Evolutionary conservation across 1,284 basidiomycete genomes (phyloP).

Genomic region (Marasmius sp.): DNA sequence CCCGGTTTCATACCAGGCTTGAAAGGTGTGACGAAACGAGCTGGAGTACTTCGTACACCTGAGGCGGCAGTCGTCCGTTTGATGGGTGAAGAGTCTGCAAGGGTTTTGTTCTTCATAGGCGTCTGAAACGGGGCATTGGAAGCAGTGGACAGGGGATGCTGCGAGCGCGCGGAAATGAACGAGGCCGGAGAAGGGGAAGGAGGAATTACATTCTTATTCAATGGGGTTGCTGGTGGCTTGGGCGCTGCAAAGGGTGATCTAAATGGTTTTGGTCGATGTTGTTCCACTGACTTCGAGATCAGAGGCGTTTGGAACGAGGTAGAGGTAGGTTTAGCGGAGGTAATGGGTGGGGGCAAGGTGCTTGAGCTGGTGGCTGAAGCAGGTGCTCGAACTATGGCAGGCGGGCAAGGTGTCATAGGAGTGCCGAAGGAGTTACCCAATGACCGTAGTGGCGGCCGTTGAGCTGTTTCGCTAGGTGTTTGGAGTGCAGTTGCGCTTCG

Average conservation of each 20-base stretch:
- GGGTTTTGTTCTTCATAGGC: conserved; percentile 15
- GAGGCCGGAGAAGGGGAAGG: conserved; percentile 7
- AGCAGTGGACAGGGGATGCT: conserved; percentile 21
- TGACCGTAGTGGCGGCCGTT: not conserved
- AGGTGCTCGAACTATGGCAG: not conserved
- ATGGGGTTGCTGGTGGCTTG: conserved; percentile 20
- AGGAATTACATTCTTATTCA: conserved; percentile 24
- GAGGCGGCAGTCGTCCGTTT: conserved; percentile 20
- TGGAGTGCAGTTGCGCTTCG: conserved; percentile 16
- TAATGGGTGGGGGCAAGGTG: conserved; percentile 19
- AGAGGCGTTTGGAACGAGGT: conserved; percentile 18
- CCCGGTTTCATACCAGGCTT: conserved; percentile 59
- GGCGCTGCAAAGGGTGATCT: conserved; percentile 49
- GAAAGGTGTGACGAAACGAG: conserved; percentile 69
- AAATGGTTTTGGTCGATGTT: conserved; percentile 45
- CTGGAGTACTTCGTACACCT: conserved; percentile 27
- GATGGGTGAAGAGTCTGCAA: conserved; percentile 14
- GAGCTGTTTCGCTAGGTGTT: not conserved
- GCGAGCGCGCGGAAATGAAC: conserved; percentile 19
- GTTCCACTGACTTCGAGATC: conserved; percentile 23
- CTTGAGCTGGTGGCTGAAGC: conserved; percentile 36
- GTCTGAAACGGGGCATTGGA: conserved; percentile 13
- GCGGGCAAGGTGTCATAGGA: not conserved
- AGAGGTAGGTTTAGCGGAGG: conserved; percentile 18
- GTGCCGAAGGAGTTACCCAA: not conserved